Evolutionary conservation across 345 rosid species (phyloP), one percentile per base, ranked within the genome.

Genomic region (Microthlaspi erraticum): DNA sequence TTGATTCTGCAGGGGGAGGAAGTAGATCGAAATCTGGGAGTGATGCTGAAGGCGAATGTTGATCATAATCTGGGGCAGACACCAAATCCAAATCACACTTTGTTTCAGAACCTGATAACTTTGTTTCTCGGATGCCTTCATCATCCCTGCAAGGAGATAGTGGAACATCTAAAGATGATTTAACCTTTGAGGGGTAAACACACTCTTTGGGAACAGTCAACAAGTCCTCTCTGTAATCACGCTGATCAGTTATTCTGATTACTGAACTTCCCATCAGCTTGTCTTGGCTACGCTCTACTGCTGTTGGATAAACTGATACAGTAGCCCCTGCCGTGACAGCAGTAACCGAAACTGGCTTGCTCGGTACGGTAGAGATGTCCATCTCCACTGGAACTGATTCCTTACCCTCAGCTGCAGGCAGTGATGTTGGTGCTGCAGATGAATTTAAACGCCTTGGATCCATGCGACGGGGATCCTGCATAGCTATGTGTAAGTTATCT

Each of bases 381-480:
- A 81, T 71, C 63, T 85, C 87, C 55, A 80, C 41, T 55, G 74
- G 73, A 41, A 76, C 50, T 42, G 81, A 34, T 71, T 77, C 82
- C 65, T 65, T 44, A 59, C 85, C 90, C 73, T 85, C 92, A 50
- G 67, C 54, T 68, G 70, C 51, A 60, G 86, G 79, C 17, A 77
- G 14, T 39, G 83, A 76, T 42, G 81, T 63, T 56, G 79, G 67
- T 77, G 79, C 96, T 75, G 56, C 73, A 32, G 87, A 54, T 73
- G 86, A 61, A 50, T 79, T 66, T 73, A 71, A 26, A 67, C 88
- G 87, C 48, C 99, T 87, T 36, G 99, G 99, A 82, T 94, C 99
- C 76, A 89, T 73, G 77, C 96, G 96, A 56, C 99, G 99, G 16
- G 96, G 96, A 87, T 94, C 99, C 99, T 94, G 88, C 75, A 83